phyloP scores from a whole-genome alignment of 2,329 filamentous ascomycete genomes.

The Bimuria novae-zelandiae region DNA sequence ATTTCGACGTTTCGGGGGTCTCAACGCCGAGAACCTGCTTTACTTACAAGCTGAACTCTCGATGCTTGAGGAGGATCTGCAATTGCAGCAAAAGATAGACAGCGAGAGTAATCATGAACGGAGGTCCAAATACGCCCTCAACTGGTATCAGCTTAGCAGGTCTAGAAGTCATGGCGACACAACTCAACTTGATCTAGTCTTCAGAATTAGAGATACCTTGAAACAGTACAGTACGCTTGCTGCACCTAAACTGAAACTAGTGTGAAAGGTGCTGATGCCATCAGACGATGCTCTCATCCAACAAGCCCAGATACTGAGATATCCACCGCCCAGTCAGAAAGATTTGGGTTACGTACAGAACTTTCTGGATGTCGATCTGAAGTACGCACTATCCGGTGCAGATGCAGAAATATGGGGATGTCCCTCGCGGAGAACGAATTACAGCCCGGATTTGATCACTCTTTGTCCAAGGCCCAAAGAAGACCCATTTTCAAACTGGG shows the following conservation, averaged over 20 bases:
- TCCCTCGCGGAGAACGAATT: neutral
- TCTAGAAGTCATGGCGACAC: slow-evolving; percentile 4
- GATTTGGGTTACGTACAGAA: slow-evolving; percentile 24
- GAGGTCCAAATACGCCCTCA: slow-evolving; percentile 5
- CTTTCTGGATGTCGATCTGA: slow-evolving; percentile 18
- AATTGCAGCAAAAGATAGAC: slow-evolving; percentile 6
- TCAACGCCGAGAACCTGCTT: slow-evolving; percentile 13
- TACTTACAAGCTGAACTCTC: slow-evolving; percentile 11
- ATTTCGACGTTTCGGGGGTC: slow-evolving; percentile 10
- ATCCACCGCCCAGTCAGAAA: slow-evolving; percentile 13
- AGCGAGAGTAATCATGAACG: neutral
- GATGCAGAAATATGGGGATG: slow-evolving; percentile 21
- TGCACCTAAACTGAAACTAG: too few species aligned
- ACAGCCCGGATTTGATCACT: slow-evolving; percentile 18
- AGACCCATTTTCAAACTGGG: slow-evolving; percentile 26
- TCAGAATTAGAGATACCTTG: slow-evolving; percentile 15
- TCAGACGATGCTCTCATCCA: slow-evolving; percentile 27
- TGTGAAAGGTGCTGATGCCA: too few species aligned
- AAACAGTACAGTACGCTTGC: slow-evolving; percentile 21
- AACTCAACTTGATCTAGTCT: slow-evolving; percentile 14
- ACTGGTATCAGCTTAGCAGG: slow-evolving; percentile 6
- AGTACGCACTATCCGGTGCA: slow-evolving; percentile 11
- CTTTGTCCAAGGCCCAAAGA: slow-evolving; percentile 18
- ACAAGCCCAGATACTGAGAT: slow-evolving; percentile 13
- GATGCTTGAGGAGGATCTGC: slow-evolving; percentile 1